Evolutionary conservation across 257 asterid species (phyloP).

Genomic region (Solanum chilense): DNA sequence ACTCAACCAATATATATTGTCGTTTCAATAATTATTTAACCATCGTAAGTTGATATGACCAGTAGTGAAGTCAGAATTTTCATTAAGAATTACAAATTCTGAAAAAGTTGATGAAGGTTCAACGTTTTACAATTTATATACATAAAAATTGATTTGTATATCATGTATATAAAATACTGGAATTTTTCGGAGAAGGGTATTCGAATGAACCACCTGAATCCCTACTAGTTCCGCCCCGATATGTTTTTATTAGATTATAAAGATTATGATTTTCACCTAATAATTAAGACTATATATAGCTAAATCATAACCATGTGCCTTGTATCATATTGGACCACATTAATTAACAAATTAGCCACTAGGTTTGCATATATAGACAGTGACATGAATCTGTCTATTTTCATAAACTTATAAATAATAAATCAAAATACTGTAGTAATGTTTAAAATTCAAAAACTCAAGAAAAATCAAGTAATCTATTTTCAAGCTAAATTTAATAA

Average conservation of each 20-base stretch:
- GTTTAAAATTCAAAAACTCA: neutral
- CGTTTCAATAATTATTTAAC: neutral
- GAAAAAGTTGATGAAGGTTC: neutral
- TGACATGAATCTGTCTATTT: neutral
- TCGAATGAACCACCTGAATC: neutral
- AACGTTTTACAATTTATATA: too few species aligned
- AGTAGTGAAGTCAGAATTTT: neutral
- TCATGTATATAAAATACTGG: neutral
- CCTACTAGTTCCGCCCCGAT: neutral
- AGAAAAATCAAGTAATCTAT: neutral
- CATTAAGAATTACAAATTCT: too few species aligned
- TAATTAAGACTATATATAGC: neutral
- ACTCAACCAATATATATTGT: neutral
- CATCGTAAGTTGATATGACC: neutral
- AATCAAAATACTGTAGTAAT: neutral
- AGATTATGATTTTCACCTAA: neutral
- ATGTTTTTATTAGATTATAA: neutral
- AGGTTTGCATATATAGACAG: neutral
- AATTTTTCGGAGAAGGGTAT: neutral
- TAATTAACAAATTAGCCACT: neutral
- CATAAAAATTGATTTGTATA: too few species aligned
- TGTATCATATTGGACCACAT: neutral
- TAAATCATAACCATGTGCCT: neutral
- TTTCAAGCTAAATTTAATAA: neutral
- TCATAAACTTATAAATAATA: neutral